These are phyloP conservation scores for Penicillium sp. DNA, from an alignment of 2,329 filamentous ascomycete genomes.

Conservation along the genomic window DNA sequence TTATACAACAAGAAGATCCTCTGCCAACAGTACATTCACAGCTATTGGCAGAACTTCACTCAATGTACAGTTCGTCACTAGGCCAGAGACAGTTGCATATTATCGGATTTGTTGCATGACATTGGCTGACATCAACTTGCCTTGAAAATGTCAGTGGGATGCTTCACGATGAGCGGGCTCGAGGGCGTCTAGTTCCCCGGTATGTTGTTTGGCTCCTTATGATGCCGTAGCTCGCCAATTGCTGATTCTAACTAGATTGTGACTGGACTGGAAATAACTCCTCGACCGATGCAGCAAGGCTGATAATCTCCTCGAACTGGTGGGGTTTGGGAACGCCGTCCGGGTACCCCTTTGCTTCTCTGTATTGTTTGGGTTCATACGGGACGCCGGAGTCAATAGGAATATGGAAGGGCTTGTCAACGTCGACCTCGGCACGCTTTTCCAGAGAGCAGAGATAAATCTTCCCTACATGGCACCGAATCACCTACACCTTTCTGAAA, in stretches of 20 bases:
- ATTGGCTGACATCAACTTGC: background rate
- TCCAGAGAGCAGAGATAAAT: slow-evolving; percentile 12
- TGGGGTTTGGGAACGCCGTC: no score
- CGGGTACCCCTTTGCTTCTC: slow-evolving; percentile 18
- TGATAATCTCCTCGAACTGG: slow-evolving; percentile 28
- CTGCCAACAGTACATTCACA: no score
- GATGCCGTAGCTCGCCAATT: background rate
- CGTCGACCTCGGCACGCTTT: slow-evolving; percentile 30
- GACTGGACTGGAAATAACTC: slow-evolving; percentile 25
- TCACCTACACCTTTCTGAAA: background rate
- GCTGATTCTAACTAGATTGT: slow-evolving; percentile 23
- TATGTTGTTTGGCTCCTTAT: slow-evolving; percentile 19
- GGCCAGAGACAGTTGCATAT: background rate
- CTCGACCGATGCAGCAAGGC: slow-evolving; percentile 31
- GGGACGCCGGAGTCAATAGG: background rate
- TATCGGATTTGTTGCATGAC: background rate
- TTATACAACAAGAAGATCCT: no score
- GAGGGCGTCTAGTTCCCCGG: slow-evolving; percentile 39
- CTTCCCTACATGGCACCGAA: background rate
- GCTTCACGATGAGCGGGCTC: slow-evolving; percentile 37
- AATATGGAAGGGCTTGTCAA: slow-evolving; percentile 16
- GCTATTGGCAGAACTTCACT: no score
- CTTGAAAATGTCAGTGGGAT: slow-evolving; percentile 27
- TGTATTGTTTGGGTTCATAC: slow-evolving; percentile 41
- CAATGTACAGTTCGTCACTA: background rate